Base-by-base conservation (phyloP, 2,329 filamentous ascomycete genomes). In the Apiospora kogelbergensis region DNA sequence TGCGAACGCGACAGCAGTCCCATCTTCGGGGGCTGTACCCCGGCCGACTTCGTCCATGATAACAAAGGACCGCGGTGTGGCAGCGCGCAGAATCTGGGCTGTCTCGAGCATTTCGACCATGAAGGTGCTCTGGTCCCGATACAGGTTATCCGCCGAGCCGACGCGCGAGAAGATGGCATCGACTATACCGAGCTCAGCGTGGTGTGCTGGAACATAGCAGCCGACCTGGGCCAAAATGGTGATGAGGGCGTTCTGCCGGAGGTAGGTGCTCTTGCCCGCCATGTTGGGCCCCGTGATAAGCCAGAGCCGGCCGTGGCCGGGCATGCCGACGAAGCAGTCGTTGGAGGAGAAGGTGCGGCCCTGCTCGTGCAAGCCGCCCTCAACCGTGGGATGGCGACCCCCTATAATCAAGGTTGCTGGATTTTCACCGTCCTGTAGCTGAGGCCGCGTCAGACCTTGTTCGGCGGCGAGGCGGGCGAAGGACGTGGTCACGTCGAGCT, bases 61-160 rank as follows among this genome's bases (percentile, higher is more conserved):
- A 70, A 96, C 95, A 75, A 99, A 97, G 0, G 92, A 96, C 30
- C 91, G 87, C 1, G 90, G 82, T 0, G 95, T 98, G 0, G 96
- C 95, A 73, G 93, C 87, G 70, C 91, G 93, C 67, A 99, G 86
- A 67, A 99, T 99, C 33, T 92, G 87, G 1, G 95, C 95, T 24
- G 96, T 97, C 81, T 99, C 96, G 2, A 98, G 87, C 96, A 99
- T 99, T 82, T 99, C 96, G 1, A 98, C 94, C 96, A 99, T 98
- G 81, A 99, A 99, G 0, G 97, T 99, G 67, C 94, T 97, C 80
- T 98, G 95, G 82, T 97, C 93, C 66, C 90, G 89, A 82, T 93
- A 98, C n/a, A 99, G 85, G 78, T 97, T 95, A 79, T 99, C 97
- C 1, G 95, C 96, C 0, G 94, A 97, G 1, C 96, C 96, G 26